Base-by-base conservation (phyloP, 2,329 filamentous ascomycete species). In the Botrytis hyacinthi region DNA sequence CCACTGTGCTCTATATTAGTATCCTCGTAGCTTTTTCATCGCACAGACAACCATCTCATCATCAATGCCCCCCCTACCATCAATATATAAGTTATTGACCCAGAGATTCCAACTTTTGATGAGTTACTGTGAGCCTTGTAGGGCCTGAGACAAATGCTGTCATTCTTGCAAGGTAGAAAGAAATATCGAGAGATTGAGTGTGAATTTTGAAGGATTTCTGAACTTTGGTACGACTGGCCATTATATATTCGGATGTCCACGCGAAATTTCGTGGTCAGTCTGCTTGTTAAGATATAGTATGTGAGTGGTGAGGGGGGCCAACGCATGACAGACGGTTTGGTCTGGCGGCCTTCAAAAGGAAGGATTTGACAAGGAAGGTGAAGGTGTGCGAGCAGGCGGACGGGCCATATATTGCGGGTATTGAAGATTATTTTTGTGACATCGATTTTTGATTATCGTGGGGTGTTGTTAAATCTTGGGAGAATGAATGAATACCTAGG, bases 41-140 rank as follows among this genome's bases (percentile, higher is more conserved):
- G 65, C 65, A 67, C 65, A 67, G 46, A 67, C 65, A 54, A 67
- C 51, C 29, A 67, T 67, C 63, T 44, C 40, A 63, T 63, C 40
- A 42, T 63, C 61, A 63, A 46, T 67, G n/a, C 44, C 22, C 46
- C 46, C 46, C 65, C 35, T 22, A n/a, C 2, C 65, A 18, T 67
- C 46, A 29, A 40, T 22, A 51, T 48, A 51, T 32, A 51, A 3
- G n/a, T 46, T 66, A 48, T 46, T 65, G 42, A 66, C 46, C 46
- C 32, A 29, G 51, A 40, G 37, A 22, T 67, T 37, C 44, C 44
- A 67, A 40, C 32, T 67, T 51, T 67, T 54, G 65, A 54, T 37
- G 40, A 40, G 40, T 67, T 67, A 22, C 35, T 54, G 16, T 40
- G 14, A 67, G 63, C 63, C 44, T n/a, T 51, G 63, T 22, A 67